Evolutionary conservation across 805 yeast genomes (phyloP).

Genomic region (Candida boleticola): DNA sequence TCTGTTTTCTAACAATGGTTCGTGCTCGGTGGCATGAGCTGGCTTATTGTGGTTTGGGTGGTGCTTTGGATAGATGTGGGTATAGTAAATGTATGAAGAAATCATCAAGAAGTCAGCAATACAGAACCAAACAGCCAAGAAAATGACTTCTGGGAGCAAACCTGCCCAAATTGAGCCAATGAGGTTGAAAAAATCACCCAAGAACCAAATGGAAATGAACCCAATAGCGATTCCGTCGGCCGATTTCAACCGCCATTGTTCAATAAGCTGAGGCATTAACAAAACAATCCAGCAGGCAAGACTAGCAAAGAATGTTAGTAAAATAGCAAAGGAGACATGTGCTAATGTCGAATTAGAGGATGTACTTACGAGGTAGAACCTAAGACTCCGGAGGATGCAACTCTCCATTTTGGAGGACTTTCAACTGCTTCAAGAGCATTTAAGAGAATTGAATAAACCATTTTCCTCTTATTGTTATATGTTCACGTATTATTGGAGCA

Average conservation of each 20-base stretch:
- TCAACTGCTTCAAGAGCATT: neutral
- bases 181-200: constrained; percentile 70
- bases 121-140: constrained; percentile 75
- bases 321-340: neutral
- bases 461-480: neutral
- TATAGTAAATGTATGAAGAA: constrained; percentile 57
- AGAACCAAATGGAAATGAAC: constrained; percentile 65
- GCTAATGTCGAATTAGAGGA: neutral
- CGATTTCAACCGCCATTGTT: constrained; percentile 73
- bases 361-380: constrained; percentile 59
- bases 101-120: constrained; percentile 64
- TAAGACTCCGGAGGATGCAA: constrained; percentile 56
- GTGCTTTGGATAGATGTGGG: constrained; percentile 40
- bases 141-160: constrained; percentile 64
- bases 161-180: constrained; percentile 70
- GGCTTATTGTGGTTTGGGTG: constrained; percentile 19
- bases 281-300: constrained; percentile 80
- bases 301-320: constrained; percentile 22
- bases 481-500: too few relatives aligned
- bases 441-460: neutral
- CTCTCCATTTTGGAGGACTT: constrained; percentile 23
- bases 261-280: constrained; percentile 73
- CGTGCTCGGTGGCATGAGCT: constrained; percentile 16
- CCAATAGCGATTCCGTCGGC: constrained; percentile 76
- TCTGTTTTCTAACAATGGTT: constrained; percentile 29